Evolutionary conservation across 139 green algal species (phyloP), one percentile per base, ranked within the genome.

Genomic region (Edaphochlamys debaryana): DNA sequence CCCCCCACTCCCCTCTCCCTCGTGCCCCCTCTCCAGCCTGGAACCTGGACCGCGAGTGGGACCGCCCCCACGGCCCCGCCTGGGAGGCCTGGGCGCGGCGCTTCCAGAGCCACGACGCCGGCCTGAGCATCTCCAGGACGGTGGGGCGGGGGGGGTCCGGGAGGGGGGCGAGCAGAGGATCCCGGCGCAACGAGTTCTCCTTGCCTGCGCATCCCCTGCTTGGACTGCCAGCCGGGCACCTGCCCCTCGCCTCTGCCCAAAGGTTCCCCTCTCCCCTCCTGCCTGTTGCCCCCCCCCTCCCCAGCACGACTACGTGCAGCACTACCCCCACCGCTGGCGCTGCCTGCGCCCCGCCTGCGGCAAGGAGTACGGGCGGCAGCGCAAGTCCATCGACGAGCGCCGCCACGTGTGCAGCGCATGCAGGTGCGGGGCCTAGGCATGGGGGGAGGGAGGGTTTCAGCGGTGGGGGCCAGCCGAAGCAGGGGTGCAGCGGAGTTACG

Each of bases 381-480:
- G 82, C 22, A 67, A 79, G 32, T 87, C 69, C 72, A 93, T 94
- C 34, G 68, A 90, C 34, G 71, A 22, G 42, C 6, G 50, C 64
- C 52, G 45, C 34, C 91, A 94, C 66, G 85, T 86, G 48, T 94
- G 90, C 80, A n/a, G n/a, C n/a, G n/a, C n/a, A n/a, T n/a, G n/a
- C n/a, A n/a, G n/a, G n/a, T n/a, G n/a, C n/a, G n/a, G n/a, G n/a
- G n/a, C n/a, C n/a, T n/a, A n/a, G n/a, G n/a, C n/a, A n/a, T n/a
- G n/a, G n/a, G n/a, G n/a, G n/a, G n/a, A n/a, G n/a, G n/a, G n/a
- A n/a, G n/a, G n/a, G n/a, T n/a, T n/a, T n/a, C n/a, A n/a, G n/a
- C n/a, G n/a, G n/a, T n/a, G n/a, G n/a, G n/a, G n/a, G n/a, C n/a
- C n/a, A n/a, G n/a, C n/a, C n/a, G n/a, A n/a, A n/a, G n/a, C n/a